phyloP scores from a whole-genome alignment of 2,329 filamentous ascomycete genomes.

The Xylariaceae sp. region DNA sequence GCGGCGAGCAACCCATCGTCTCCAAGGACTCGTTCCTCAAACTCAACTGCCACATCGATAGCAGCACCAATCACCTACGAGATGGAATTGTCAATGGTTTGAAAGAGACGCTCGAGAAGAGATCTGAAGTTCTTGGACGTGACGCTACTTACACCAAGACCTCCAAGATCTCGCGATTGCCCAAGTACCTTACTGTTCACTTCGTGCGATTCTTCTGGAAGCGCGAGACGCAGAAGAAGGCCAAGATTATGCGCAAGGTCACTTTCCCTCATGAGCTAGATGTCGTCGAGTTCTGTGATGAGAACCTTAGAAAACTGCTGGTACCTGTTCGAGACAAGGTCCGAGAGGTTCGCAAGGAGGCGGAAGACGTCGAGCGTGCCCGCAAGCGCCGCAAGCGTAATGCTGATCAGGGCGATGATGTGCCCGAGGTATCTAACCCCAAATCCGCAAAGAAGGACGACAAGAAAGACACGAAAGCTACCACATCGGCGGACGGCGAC shows the following conservation, averaged over 20 bases:
- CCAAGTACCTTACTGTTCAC: slow-evolving; percentile 94
- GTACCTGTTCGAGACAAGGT: slow-evolving; percentile 95
- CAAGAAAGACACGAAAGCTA: slow-evolving; percentile 34
- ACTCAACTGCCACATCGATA: slow-evolving; percentile 92
- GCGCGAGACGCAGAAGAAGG: slow-evolving; percentile 91
- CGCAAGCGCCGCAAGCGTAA: slow-evolving; percentile 84
- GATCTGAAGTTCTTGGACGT: slow-evolving; percentile 69
- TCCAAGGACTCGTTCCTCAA: slow-evolving; percentile 79
- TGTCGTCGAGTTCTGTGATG: slow-evolving; percentile 90
- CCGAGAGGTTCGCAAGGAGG: slow-evolving; percentile 89
- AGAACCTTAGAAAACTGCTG: slow-evolving; percentile 76
- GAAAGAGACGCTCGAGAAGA: slow-evolving; percentile 88
- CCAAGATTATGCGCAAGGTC: slow-evolving; percentile 99
- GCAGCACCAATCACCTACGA: slow-evolving; percentile 79
- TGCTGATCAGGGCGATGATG: slow-evolving; percentile 43
- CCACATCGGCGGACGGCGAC: slow-evolving; percentile 57
- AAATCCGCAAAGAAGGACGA: slow-evolving; percentile 43
- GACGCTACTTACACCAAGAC: slow-evolving; percentile 85
- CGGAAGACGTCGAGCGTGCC: slow-evolving; percentile 85
- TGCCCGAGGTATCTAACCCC: slow-evolving; percentile 45
- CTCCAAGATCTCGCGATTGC: slow-evolving; percentile 83
- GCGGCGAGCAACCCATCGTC: slow-evolving; percentile 65
- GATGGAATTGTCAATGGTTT: slow-evolving; percentile 83
- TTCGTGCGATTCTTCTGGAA: slow-evolving; percentile 99
- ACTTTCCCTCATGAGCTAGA: slow-evolving; percentile 93